phyloP scores from a whole-genome alignment of 352 stramenopile species.

The Elongisporangium undulatum region DNA sequence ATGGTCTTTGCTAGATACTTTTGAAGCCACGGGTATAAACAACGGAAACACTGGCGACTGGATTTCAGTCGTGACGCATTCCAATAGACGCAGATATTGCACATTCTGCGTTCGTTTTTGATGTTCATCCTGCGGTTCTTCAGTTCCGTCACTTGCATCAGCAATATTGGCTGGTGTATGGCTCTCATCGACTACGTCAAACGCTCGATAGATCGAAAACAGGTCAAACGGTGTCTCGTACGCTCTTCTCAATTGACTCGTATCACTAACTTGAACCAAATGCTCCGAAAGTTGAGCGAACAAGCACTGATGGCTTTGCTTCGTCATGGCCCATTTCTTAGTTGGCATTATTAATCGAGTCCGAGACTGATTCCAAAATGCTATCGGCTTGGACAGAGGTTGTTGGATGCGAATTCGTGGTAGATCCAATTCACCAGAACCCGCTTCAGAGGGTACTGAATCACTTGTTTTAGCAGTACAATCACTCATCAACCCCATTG shows the following conservation, averaged over 20 bases:
- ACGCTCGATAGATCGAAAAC: slow-evolving; percentile 29
- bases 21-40: slow-evolving; percentile 22
- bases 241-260: slow-evolving; percentile 21
- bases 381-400: background rate
- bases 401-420: background rate
- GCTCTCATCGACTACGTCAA: slow-evolving; percentile 18
- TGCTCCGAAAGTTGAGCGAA: slow-evolving; percentile 24
- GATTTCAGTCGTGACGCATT: slow-evolving; percentile 38
- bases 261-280: slow-evolving; percentile 3
- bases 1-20: background rate
- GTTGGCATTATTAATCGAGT: background rate
- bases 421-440: background rate
- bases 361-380: background rate
- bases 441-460: background rate
- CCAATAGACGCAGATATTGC: slow-evolving; percentile 48
- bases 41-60: slow-evolving; percentile 61
- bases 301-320: slow-evolving; percentile 4
- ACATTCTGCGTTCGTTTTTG: slow-evolving; percentile 16
- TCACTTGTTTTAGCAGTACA: background rate
- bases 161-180: too few species aligned
- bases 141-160: background rate
- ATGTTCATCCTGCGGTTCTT: background rate
- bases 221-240: slow-evolving; percentile 31
- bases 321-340: background rate
- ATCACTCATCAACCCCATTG: background rate